Conservation (phyloP, 768 basidiomycete genomes). For the Suillus cothurnatus region DNA sequence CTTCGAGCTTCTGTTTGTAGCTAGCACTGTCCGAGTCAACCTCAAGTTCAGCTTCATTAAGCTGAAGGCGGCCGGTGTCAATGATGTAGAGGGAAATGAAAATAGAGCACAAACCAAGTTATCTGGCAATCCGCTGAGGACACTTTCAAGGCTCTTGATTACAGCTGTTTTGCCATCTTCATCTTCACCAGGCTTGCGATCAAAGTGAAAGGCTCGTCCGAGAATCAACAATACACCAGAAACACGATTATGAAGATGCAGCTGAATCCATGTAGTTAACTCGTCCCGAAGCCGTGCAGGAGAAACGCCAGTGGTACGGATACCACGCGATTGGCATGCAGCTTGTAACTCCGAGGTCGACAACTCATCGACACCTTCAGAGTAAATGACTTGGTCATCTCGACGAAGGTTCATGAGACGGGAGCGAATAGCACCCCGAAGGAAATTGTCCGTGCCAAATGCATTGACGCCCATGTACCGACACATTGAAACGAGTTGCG, state of each 20-base stretch:
- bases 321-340: conserved; percentile 93
- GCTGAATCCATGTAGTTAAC: conserved; percentile 86
- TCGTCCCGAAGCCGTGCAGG: conserved; percentile 90
- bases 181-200: conserved; percentile 68
- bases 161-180: conserved; percentile 84
- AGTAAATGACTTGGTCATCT: conserved; percentile 91
- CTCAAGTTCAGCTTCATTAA: conserved; percentile 96
- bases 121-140: conserved; percentile 90
- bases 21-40: conserved; percentile 92
- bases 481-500: conserved; percentile 97
- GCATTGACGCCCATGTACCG: conserved; percentile 98
- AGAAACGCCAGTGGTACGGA: conserved; percentile 84
- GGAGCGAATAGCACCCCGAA: conserved; percentile 87
- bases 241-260: conserved; percentile 89
- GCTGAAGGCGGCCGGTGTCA: conserved; percentile 44
- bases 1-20: conserved; percentile 98
- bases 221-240: conserved; percentile 93
- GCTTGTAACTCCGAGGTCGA: conserved; percentile 91
- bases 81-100: conserved; percentile 2
- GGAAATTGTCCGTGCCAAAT: conserved; percentile 98
- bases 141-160: conserved; percentile 82
- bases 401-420: conserved; percentile 81
- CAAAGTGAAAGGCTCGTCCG: conserved; percentile 95
- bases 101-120: conserved; percentile 62
- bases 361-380: conserved; percentile 88